phyloP scores from a whole-genome alignment of 306 rosid species.

The Vachellia pachyceras region DNA sequence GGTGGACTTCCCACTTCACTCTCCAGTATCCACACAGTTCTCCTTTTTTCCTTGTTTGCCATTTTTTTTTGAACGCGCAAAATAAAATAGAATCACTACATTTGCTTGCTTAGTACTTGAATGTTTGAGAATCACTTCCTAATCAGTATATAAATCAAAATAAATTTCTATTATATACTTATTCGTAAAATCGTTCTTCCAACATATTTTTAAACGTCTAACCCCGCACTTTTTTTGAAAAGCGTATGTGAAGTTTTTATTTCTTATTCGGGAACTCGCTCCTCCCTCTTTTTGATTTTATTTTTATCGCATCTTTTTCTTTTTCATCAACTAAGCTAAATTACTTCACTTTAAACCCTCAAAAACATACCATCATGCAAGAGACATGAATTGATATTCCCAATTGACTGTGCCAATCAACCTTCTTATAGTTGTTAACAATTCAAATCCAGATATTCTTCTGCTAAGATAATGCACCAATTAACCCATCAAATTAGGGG shows the following conservation, averaged over 20 bases:
- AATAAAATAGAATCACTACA: background rate
- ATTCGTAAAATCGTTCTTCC: no score
- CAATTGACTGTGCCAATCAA: background rate
- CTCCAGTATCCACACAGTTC: background rate
- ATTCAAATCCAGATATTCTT: background rate
- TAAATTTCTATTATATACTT: no score
- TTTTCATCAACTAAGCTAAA: background rate
- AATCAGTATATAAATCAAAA: no score
- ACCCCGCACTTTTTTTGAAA: background rate
- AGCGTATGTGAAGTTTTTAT: background rate
- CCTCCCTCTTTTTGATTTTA: background rate
- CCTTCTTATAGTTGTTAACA: background rate
- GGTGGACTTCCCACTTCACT: constrained; percentile 60
- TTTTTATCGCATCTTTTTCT: background rate
- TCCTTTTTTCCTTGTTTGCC: background rate
- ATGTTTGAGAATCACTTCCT: no score
- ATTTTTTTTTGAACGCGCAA: no score
- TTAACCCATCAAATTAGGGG: no score
- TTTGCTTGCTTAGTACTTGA: no score
- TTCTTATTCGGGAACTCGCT: background rate
- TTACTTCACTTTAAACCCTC: background rate
- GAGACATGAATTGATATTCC: background rate
- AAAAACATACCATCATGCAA: background rate
- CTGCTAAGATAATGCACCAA: no score
- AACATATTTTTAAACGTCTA: no score